A percentile compares a stretch with the other conserved stretches of the same genome.
phyloP scores from a whole-genome alignment of 2,329 filamentous ascomycete genomes.

The Diaporthe longicolla region DNA sequence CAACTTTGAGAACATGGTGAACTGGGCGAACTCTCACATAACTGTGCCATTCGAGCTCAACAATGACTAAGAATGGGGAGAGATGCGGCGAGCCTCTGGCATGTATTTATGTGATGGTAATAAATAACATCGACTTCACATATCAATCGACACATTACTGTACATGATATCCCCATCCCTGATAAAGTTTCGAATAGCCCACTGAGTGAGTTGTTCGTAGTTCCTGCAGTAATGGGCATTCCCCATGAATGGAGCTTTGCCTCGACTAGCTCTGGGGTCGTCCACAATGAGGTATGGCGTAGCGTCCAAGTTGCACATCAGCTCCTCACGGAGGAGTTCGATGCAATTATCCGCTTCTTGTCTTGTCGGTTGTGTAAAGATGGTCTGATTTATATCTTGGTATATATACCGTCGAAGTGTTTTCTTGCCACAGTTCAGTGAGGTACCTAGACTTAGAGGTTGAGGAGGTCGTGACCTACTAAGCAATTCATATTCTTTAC shows the following conservation, averaged over 20 bases:
- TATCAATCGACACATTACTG: background rate
- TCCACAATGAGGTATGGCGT: background rate
- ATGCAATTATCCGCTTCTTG: background rate
- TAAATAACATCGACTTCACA: background rate
- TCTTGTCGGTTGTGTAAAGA: background rate
- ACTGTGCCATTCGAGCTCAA: background rate
- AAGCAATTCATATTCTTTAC: background rate
- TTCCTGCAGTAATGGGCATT: background rate
- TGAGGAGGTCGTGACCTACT: background rate
- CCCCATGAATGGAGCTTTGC: background rate
- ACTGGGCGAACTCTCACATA: background rate
- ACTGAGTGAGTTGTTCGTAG: background rate
- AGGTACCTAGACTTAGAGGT: background rate
- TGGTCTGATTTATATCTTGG: background rate
- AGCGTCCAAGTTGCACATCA: background rate
- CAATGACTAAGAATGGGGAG: background rate
- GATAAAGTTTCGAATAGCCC: background rate
- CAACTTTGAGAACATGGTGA: background rate
- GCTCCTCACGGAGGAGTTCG: background rate
- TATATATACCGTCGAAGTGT: background rate
- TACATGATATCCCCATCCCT: background rate
- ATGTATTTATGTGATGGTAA: background rate
- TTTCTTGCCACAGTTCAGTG: background rate
- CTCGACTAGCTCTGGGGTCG: background rate
- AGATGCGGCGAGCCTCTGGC: background rate